Percentiles rank a stretch among this genome's conserved stretches.
These are phyloP conservation scores for Collybiopsis luxurians DNA, from an alignment of 768 basidiomycete species.

Conservation along the genomic window DNA sequence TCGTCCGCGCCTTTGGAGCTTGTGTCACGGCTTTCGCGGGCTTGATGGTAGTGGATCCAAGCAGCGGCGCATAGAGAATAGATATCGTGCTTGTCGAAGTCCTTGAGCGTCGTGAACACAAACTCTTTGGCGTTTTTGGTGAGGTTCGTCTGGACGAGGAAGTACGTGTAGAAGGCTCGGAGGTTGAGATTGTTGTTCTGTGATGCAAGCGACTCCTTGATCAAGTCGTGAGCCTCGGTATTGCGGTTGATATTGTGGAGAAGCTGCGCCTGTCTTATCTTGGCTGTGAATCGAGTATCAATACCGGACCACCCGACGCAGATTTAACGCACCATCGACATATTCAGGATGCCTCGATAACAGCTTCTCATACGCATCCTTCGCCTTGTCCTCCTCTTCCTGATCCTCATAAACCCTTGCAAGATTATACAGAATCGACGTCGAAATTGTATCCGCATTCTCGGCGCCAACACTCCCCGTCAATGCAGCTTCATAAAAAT, in stretches of 20 bases:
- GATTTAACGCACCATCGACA: constrained; percentile 74
- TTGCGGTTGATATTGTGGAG: constrained; percentile 63
- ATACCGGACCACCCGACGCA: neutral
- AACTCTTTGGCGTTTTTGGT: constrained; percentile 80
- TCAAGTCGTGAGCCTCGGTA: constrained; percentile 80
- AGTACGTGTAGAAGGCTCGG: constrained; percentile 91
- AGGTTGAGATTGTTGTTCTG: constrained; percentile 79
- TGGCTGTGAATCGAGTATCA: constrained; percentile 52
- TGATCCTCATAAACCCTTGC: constrained; percentile 89
- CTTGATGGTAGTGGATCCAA: constrained; percentile 81
- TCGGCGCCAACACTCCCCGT: constrained; percentile 44
- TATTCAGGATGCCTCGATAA: constrained; percentile 93
- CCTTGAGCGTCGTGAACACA: constrained; percentile 84
- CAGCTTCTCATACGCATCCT: constrained; percentile 85
- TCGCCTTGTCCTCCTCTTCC: constrained; percentile 69
- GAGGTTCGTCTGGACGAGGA: constrained; percentile 77
- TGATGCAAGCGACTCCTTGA: constrained; percentile 86
- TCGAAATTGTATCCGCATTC: constrained; percentile 67
- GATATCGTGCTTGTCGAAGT: constrained; percentile 82
- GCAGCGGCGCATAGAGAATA: constrained; percentile 91
- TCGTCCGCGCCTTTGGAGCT: constrained; percentile 60
- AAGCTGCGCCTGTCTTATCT: constrained; percentile 88
- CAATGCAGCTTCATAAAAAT: constrained; percentile 73
- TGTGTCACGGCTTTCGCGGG: constrained; percentile 78
- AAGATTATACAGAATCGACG: constrained; percentile 87